Evolutionary conservation across 2,329 filamentous ascomycete genomes (phyloP).

Genomic region (Aspergillus ochraceus): DNA sequence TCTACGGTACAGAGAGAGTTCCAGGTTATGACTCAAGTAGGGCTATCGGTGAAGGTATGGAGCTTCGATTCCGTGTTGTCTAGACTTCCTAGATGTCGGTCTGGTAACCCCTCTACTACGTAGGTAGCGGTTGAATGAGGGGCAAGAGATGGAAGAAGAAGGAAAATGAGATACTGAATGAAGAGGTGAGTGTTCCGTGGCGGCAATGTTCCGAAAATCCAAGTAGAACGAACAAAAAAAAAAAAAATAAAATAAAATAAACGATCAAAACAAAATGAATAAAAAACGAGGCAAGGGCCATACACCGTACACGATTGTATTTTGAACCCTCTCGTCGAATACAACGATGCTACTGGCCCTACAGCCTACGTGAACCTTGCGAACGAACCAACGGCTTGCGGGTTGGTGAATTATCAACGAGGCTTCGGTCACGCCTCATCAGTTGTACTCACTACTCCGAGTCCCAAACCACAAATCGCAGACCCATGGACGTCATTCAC

Average conservation of each 20-base stretch:
- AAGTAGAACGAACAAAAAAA: too few species aligned
- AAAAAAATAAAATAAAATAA: background rate
- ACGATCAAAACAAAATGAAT: background rate
- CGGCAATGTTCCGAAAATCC: background rate
- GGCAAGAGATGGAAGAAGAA: too few species aligned
- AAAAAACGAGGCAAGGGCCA: background rate
- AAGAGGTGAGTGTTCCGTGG: background rate
- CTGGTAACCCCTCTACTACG: too few species aligned
- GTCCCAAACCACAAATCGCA: background rate
- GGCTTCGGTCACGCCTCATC: slow-evolving; percentile 1
- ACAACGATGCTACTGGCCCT: background rate
- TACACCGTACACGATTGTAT: background rate
- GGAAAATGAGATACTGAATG: background rate
- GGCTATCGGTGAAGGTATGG: too few species aligned
- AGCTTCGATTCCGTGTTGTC: background rate
- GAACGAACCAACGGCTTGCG: background rate
- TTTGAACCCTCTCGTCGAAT: background rate
- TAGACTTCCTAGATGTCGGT: background rate
- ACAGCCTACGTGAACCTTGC: background rate
- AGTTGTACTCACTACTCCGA: background rate
- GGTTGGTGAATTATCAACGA: background rate
- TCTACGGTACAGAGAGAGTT: too few species aligned
- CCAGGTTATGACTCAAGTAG: too few species aligned
- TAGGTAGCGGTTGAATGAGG: too few species aligned
- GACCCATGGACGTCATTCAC: slow-evolving; percentile 10